Conservation (phyloP, 116 monocot genomes). For the Cymodocea nodosa region DNA sequence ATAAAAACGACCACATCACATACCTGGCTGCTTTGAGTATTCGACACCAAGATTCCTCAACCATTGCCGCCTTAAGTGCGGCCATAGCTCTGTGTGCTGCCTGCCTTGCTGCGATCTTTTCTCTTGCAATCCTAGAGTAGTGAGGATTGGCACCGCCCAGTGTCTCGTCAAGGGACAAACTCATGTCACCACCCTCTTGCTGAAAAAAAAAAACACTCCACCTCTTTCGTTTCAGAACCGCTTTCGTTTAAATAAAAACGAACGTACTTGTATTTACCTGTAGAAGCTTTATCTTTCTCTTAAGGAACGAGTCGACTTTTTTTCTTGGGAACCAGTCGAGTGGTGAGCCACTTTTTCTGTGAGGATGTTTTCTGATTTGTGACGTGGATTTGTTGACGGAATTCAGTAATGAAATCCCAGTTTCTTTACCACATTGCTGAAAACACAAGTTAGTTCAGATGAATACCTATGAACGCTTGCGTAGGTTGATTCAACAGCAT, state of each 20-base stretch:
- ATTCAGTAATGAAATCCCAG: slow-evolving; percentile 16
- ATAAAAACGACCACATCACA: background rate
- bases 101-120: slow-evolving; percentile 75
- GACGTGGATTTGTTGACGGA: slow-evolving; percentile 39
- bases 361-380: slow-evolving; percentile 62
- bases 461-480: too few species aligned
- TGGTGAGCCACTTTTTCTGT: slow-evolving; percentile 51
- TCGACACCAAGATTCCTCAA: slow-evolving; percentile 90
- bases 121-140: slow-evolving; percentile 70
- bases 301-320: slow-evolving; percentile 68
- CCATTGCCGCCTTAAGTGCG: slow-evolving; percentile 72
- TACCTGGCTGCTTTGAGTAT: slow-evolving; percentile 81
- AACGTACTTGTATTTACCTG: slow-evolving; percentile 15
- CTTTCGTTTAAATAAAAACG: background rate
- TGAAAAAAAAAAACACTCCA: background rate
- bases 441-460: background rate
- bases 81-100: slow-evolving; percentile 69
- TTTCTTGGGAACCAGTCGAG: slow-evolving; percentile 81
- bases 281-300: slow-evolving; percentile 69
- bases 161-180: slow-evolving; percentile 57
- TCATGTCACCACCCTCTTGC: slow-evolving; percentile 69
- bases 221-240: background rate
- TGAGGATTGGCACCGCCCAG: slow-evolving; percentile 69
- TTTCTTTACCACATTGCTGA: background rate
- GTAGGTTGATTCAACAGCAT: too few species aligned